Base-by-base conservation (phyloP, 1,284 basidiomycete species). In the Phellopilus nigrolimitatus region DNA sequence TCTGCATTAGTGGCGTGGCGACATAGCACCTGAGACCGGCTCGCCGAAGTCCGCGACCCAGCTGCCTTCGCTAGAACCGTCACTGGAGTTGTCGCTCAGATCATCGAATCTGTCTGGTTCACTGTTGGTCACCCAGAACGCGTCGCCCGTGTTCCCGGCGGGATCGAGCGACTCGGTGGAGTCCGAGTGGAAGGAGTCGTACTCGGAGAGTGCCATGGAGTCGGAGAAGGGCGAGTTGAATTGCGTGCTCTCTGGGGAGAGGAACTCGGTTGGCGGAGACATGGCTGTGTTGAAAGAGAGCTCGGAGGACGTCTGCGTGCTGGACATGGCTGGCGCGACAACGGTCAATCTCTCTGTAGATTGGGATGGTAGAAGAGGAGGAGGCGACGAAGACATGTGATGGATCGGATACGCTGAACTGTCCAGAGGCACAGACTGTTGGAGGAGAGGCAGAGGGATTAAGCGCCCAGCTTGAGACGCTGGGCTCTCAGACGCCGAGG, bases 141-240 rank as follows among this genome's bases (percentile, higher is more conserved):
- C n/a, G 8, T 17, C 34, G 3, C 34, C 3, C 34, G 10, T 17
- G 34, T 15, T n/a, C 34, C 12, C 33, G 33, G 10, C 37, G 13
- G 27, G 6, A 7, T 21, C 4, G n/a, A 37, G 13, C 4, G 46
- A 38, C 10, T 48, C 46, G 36, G 21, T 10, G 3, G 46, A 38
- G 36, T 25, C 36, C 6, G 46, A 48, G 17, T 3, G 12, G n/a
- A 48, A 15, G 2, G 46, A 48, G 22, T 49, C 48, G 10, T 49
- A 27, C n/a, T 24, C 48, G 13, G 48, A 49, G 19, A 49, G 28
- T 4, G 22, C n/a, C 7, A 36, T 31, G 12, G 48, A 24, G 9
- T 49, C 48, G 28, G 48, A 42, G 21, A 49, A 49, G n/a, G 48
- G 48, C 40, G 48, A 49, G 19, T 38, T 49, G 13, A 28, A 37